phyloP scores from a whole-genome alignment of 192 early-diverging fungal species.

The Geranomyces variabilis region DNA sequence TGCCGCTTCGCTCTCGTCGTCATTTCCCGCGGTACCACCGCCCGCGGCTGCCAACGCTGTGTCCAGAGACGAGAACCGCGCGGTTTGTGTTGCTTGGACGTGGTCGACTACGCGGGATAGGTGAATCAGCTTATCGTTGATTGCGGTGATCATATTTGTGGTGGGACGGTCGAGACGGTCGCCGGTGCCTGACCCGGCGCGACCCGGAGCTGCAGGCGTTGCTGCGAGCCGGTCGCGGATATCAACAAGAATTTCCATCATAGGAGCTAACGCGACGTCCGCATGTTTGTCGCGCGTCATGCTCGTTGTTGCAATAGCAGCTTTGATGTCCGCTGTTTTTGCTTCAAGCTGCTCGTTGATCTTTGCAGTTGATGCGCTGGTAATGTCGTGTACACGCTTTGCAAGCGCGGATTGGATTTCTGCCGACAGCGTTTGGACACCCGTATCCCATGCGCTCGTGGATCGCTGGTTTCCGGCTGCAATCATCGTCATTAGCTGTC shows the following conservation, averaged over 20 bases:
- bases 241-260: too few relatives aligned
- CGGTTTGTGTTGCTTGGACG: conserved; percentile 26
- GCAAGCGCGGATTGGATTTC: too few relatives aligned
- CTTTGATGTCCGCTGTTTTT: too few relatives aligned
- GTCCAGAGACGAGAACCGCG: conserved; percentile 18
- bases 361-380: too few relatives aligned
- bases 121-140: conserved; percentile 44
- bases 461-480: conserved; percentile 15
- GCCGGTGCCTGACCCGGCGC: neutral
- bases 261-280: too few relatives aligned
- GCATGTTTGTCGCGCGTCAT: too few relatives aligned
- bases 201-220: neutral
- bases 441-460: neutral
- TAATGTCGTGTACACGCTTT: too few relatives aligned
- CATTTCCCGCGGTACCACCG: neutral
- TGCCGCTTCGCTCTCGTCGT: conserved; percentile 17
- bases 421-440: neutral
- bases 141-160: conserved; percentile 38
- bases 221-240: too few relatives aligned
- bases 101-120: conserved; percentile 32
- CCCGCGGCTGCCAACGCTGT: neutral
- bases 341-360: too few relatives aligned
- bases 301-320: too few relatives aligned
- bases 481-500: conserved; percentile 25
- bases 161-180: conserved; percentile 39